Conservation (phyloP, 2,329 filamentous ascomycete genomes). For the Calonectria montana region DNA sequence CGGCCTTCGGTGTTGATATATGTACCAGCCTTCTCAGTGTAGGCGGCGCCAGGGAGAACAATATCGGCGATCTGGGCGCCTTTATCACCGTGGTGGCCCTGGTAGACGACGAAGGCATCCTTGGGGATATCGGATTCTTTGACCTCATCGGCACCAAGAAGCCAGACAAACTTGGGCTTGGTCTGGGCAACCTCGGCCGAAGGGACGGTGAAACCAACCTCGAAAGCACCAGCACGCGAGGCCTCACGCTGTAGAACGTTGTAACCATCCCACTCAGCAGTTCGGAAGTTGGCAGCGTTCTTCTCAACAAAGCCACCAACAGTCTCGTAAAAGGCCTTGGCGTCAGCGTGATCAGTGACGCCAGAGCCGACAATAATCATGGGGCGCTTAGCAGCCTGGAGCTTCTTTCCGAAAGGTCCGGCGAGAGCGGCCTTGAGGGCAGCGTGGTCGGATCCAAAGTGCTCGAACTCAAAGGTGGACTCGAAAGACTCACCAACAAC, state of each 20-base stretch:
- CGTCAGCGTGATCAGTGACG: constrained; percentile 89
- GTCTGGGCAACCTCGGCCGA: constrained; percentile 85
- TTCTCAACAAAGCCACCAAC: constrained; percentile 94
- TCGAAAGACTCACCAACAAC: constrained; percentile 92
- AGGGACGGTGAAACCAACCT: constrained; percentile 92
- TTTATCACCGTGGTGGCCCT: constrained; percentile 96
- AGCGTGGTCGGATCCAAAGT: constrained; percentile 82
- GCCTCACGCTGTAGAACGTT: constrained; percentile 95
- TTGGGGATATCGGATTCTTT: constrained; percentile 88
- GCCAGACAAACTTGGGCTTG: constrained; percentile 94
- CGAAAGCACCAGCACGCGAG: constrained; percentile 92
- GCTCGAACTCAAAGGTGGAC: constrained; percentile 95
- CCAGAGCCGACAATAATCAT: constrained; percentile 98
- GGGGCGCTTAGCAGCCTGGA: constrained; percentile 86
- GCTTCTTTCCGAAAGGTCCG: constrained; percentile 92
- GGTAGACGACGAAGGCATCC: constrained; percentile 96
- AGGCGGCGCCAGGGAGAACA: constrained; percentile 92
- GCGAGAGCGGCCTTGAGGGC: constrained; percentile 87
- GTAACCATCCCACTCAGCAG: constrained; percentile 95
- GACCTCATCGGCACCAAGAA: constrained; percentile 95
- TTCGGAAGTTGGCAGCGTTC: constrained; percentile 88
- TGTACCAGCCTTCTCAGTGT: constrained; percentile 96
- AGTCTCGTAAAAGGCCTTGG: constrained; percentile 92
- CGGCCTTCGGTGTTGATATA: constrained; percentile 99
- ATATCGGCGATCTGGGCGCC: constrained; percentile 95